phyloP scores from a whole-genome alignment of 2,329 filamentous ascomycete species.

The Pseudocercospora vitis region DNA sequence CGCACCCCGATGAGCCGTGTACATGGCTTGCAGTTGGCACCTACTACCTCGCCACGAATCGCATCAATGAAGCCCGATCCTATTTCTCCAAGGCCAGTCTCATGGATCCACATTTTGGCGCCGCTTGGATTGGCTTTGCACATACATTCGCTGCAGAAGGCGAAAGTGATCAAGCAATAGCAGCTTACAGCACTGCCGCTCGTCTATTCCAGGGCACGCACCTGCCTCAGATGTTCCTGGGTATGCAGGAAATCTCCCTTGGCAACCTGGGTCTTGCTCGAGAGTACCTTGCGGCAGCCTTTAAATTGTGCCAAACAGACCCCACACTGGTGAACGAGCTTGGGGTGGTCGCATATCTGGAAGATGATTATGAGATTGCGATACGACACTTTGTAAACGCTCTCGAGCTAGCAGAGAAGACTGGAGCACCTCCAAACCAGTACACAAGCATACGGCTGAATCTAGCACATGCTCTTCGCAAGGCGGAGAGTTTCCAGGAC shows the following conservation, averaged over 20 bases:
- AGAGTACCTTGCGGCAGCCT: slow-evolving; percentile 90
- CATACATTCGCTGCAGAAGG: slow-evolving; percentile 97
- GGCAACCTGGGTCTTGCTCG: slow-evolving; percentile 93
- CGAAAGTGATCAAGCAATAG: slow-evolving; percentile 97
- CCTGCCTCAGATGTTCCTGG: slow-evolving; percentile 89
- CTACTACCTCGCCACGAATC: slow-evolving; percentile 87
- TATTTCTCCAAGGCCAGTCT: slow-evolving; percentile 98
- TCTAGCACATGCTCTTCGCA: slow-evolving; percentile 81
- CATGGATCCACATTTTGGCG: slow-evolving; percentile 95
- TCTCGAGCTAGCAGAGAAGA: slow-evolving; percentile 73
- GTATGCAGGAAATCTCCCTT: slow-evolving; percentile 96
- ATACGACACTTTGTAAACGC: slow-evolving; percentile 76
- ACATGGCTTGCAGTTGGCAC: slow-evolving; percentile 93
- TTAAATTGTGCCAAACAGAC: slow-evolving; percentile 77
- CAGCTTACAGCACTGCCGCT: slow-evolving; percentile 93
- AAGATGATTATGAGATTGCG: slow-evolving; percentile 73
- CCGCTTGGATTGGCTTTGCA: slow-evolving; percentile 97
- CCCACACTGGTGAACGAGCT: slow-evolving; percentile 92
- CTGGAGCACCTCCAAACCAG: slow-evolving; percentile 70
- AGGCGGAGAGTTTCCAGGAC: slow-evolving; percentile 66
- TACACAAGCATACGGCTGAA: slow-evolving; percentile 86
- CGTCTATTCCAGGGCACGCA: slow-evolving; percentile 96
- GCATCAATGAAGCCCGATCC: slow-evolving; percentile 87
- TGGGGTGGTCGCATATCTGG: slow-evolving; percentile 93
- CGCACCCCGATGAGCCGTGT: slow-evolving; percentile 84